Percentiles rank a stretch among this genome's conserved stretches.
phyloP scores from a whole-genome alignment of 225 moss, liverwort and hornwort species.

The Rhytidiadelphus loreus region DNA sequence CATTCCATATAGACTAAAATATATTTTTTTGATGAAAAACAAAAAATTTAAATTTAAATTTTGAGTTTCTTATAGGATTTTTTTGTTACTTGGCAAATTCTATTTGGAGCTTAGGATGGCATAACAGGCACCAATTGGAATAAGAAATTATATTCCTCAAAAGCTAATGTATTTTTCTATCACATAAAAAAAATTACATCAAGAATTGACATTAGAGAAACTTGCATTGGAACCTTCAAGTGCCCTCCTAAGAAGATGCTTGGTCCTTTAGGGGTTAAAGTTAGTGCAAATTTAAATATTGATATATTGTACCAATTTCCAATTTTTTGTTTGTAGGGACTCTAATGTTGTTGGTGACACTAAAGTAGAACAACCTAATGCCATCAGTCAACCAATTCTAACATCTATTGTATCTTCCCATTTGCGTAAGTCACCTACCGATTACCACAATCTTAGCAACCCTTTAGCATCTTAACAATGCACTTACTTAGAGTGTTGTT shows the following conservation, averaged over 20 bases:
- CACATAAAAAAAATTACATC: accelerated
- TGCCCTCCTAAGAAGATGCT: too few relatives aligned
- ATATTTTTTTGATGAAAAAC: too few relatives aligned
- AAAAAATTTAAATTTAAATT: too few relatives aligned
- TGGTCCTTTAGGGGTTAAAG: neutral
- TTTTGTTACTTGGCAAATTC: neutral
- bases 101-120: neutral
- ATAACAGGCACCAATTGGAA: too few relatives aligned
- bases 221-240: accelerated
- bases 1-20: too few relatives aligned
- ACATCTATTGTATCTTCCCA: neutral
- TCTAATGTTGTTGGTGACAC: neutral
- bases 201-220: neutral
- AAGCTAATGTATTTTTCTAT: neutral
- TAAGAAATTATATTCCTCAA: neutral
- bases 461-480: neutral
- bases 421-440: accelerated
- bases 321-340: accelerated
- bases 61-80: too few relatives aligned
- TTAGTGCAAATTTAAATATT: neutral
- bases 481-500: too few relatives aligned
- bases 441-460: neutral
- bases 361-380: neutral
- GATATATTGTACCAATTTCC: neutral
- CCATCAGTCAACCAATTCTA: too few relatives aligned